Evolutionary conservation across 2,329 filamentous ascomycete species (phyloP).

Genomic region (Fusarium brachygibbosum): DNA sequence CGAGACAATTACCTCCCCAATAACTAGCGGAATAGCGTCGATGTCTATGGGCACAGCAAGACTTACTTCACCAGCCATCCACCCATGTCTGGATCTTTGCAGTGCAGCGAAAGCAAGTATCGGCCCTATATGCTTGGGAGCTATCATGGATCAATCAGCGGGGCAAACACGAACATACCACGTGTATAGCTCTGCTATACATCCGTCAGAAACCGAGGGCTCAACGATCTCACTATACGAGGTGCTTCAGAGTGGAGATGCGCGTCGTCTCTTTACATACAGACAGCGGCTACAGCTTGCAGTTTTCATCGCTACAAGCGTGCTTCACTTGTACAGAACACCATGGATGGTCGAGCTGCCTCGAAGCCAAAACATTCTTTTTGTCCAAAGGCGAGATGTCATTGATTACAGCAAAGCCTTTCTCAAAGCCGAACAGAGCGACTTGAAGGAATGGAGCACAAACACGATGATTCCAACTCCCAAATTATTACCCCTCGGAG

Average conservation of each 20-base stretch:
- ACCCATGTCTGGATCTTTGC: neutral
- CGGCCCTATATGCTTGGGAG: neutral
- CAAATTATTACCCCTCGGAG: neutral
- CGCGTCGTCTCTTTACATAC: neutral
- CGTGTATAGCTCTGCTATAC: neutral
- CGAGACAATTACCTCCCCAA: neutral
- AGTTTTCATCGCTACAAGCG: neutral
- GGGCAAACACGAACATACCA: neutral
- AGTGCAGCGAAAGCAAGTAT: neutral
- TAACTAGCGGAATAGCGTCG: too few species aligned
- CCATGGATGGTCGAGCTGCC: neutral
- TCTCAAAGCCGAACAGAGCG: neutral
- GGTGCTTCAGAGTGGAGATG: neutral
- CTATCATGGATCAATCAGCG: neutral
- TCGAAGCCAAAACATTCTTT: neutral
- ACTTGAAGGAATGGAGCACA: rapidly evolving
- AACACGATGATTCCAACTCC: neutral
- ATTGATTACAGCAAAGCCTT: neutral
- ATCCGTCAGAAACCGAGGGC: too few species aligned
- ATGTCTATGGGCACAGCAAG: rapidly evolving
- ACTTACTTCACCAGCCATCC: rapidly evolving
- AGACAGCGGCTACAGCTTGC: neutral
- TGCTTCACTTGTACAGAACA: neutral
- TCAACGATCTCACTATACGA: neutral
- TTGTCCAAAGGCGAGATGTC: neutral